Evolutionary conservation across 2,329 filamentous ascomycete species (phyloP).

Genomic region (Talaromyces sp.): DNA sequence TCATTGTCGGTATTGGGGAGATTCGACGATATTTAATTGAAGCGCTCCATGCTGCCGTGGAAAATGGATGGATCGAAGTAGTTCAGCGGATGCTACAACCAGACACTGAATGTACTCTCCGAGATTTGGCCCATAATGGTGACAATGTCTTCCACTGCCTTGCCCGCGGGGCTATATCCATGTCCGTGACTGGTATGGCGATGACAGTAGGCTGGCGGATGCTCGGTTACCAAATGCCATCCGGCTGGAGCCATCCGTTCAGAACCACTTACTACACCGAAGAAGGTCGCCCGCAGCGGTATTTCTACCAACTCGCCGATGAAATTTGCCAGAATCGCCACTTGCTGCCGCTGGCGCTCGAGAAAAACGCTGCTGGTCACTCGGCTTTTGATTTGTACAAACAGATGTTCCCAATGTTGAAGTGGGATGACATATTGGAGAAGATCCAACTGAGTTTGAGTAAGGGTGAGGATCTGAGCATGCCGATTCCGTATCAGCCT

Average conservation of each 20-base stretch:
- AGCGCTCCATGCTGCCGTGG: background rate
- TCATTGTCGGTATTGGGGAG: background rate
- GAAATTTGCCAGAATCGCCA: background rate
- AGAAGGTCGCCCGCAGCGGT: background rate
- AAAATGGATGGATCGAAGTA: background rate
- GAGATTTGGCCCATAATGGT: background rate
- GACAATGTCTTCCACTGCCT: background rate
- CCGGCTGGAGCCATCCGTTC: background rate
- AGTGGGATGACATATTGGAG: background rate
- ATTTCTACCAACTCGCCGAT: background rate
- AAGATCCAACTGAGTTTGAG: background rate
- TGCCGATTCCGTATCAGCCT: background rate
- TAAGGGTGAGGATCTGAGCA: background rate
- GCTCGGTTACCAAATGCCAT: background rate
- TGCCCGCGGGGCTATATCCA: background rate
- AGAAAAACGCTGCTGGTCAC: background rate
- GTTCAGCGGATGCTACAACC: background rate
- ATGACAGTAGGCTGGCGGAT: background rate
- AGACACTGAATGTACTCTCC: background rate
- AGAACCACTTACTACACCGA: background rate
- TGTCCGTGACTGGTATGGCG: background rate
- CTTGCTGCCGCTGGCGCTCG: background rate
- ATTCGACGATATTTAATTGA: background rate
- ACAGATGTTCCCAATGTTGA: background rate
- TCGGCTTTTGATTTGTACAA: background rate